These are phyloP conservation scores for Corchorus capsularis DNA, from an alignment of 345 rosid genomes.

Conservation along the genomic window DNA sequence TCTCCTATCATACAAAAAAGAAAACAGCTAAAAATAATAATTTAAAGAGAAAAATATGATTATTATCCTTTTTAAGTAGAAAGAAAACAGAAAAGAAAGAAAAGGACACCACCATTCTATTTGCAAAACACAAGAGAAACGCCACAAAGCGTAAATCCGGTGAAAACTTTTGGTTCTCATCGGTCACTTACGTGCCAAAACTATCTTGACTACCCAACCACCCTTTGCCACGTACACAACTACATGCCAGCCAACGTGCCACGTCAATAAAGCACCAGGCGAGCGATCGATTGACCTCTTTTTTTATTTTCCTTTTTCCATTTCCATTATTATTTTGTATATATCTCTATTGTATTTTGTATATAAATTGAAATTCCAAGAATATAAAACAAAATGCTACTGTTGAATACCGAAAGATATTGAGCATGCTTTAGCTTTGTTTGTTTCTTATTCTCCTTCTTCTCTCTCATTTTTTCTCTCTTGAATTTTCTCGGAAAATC, in stretches of 20 bases:
- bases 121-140: constrained; percentile 8
- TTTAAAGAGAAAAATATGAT: too few relatives aligned
- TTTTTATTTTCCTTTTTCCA: background rate
- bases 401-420: background rate
- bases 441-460: background rate
- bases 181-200: constrained; percentile 18
- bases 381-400: background rate
- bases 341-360: too few relatives aligned
- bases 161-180: constrained; percentile 11
- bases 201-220: background rate
- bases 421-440: constrained; percentile 8
- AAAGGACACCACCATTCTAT: constrained; percentile 8
- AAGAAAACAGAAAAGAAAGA: background rate
- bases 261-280: constrained; percentile 18
- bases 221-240: background rate
- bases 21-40: background rate
- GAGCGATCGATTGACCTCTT: background rate
- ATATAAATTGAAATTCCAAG: background rate
- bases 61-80: background rate
- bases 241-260: background rate
- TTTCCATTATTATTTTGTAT: background rate
- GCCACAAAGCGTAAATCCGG: background rate
- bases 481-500: background rate
- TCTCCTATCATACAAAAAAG: background rate
- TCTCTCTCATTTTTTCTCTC: background rate